These are phyloP conservation scores for Binderoboletus segoi DNA, from an alignment of 1,284 basidiomycete species.

Conservation along the genomic window DNA sequence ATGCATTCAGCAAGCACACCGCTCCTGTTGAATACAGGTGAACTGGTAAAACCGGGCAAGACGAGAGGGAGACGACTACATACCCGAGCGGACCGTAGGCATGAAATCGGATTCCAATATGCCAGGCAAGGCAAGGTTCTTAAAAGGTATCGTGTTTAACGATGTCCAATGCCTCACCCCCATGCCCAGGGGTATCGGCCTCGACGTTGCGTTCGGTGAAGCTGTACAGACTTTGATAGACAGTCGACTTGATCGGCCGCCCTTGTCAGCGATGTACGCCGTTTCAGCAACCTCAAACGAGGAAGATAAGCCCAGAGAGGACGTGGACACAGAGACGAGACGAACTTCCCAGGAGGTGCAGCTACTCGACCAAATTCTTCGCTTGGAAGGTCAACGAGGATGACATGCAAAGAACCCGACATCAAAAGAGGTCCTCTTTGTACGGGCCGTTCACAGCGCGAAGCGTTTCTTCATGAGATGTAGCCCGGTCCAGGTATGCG, in stretches of 20 bases:
- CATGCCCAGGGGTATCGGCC: no score
- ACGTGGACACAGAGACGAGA: background rate
- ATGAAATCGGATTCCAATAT: conserved; percentile 49
- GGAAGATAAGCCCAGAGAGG: background rate
- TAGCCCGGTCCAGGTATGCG: conserved; percentile 32
- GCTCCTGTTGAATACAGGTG: conserved; percentile 3
- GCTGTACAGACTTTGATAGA: conserved; percentile 43
- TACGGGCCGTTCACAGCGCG: conserved; percentile 44
- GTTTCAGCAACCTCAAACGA: conserved; percentile 38
- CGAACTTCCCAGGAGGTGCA: conserved; percentile 44
- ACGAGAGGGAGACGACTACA: conserved; percentile 5
- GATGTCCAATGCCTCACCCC: no score
- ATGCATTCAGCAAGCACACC: conserved; percentile 16
- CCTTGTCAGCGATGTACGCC: conserved; percentile 33
- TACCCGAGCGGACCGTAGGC: conserved; percentile 55
- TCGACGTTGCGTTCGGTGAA: conserved; percentile 45
- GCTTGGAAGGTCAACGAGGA: conserved; percentile 25
- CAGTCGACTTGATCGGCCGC: conserved; percentile 38
- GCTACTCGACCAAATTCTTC: conserved; percentile 47
- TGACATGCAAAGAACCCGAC: background rate
- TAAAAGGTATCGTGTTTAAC: background rate
- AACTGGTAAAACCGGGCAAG: background rate
- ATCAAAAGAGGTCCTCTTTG: conserved; percentile 44
- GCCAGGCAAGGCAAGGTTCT: conserved; percentile 45
- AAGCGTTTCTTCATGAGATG: conserved; percentile 39